phyloP scores from a whole-genome alignment of 495 filamentous ascomycete genomes.

The Trichoderma orchidacearum region DNA sequence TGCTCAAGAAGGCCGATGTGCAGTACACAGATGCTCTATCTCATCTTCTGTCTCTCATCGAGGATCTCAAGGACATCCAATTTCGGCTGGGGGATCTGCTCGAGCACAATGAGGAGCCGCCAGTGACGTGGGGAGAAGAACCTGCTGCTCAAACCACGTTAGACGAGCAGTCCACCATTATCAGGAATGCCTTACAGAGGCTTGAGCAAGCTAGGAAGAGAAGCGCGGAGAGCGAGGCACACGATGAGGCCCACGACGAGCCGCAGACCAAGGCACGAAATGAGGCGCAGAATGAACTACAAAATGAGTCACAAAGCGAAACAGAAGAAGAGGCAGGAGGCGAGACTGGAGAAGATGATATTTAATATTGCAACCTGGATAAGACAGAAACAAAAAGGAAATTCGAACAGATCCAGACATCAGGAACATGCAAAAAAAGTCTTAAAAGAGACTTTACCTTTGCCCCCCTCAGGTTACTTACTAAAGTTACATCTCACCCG shows the following conservation, averaged over 20 bases:
- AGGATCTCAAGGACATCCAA: conserved; percentile 53
- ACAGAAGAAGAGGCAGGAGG: too few relatives aligned
- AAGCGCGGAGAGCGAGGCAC: conserved; percentile 42
- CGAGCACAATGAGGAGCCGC: conserved; percentile 48
- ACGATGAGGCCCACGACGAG: conserved; percentile 34
- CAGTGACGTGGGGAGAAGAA: conserved; percentile 23
- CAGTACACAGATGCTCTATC: conserved; percentile 46
- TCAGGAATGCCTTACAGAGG: conserved; percentile 51
- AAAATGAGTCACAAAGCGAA: too few relatives aligned
- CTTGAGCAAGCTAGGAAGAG: conserved; percentile 42
- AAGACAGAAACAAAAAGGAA: too few relatives aligned
- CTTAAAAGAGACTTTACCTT: too few relatives aligned
- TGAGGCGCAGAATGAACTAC: background rate
- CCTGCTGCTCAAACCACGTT: conserved; percentile 33
- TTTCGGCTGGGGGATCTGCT: conserved; percentile 52
- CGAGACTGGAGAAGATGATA: too few relatives aligned
- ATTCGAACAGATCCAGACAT: too few relatives aligned
- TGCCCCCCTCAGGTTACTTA: too few relatives aligned
- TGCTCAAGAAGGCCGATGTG: conserved; percentile 41
- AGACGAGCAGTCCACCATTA: conserved; percentile 54
- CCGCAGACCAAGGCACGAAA: too few relatives aligned
- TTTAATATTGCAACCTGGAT: too few relatives aligned
- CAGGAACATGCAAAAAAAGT: too few relatives aligned
- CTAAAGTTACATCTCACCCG: too few relatives aligned
- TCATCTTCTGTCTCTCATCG: conserved; percentile 44